Base-by-base conservation (phyloP, 345 rosid genomes). In the Cardiospermum halicacabum region DNA sequence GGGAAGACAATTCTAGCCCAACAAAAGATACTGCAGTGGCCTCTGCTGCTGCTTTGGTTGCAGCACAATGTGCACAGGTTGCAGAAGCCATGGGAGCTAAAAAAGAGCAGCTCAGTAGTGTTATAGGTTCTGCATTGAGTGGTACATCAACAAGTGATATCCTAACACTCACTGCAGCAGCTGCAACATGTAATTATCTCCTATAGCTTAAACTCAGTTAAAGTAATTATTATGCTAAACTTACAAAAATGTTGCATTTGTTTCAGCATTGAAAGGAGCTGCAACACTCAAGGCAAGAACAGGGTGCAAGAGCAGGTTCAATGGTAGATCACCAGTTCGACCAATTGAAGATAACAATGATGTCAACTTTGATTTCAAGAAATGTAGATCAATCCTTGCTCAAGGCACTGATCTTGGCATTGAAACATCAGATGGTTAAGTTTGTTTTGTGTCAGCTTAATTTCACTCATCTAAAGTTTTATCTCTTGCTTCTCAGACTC, bases 51-150 rank as follows among this genome's bases (percentile, higher is more conserved):
- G 94, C 96, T 53, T 76, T 93, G 25, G 92, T 90, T 49, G 98
- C 97, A 0, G 89, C 92, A 0, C 92, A 90, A 56, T 93, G 96
- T 30, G 96, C 96, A 0, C 79, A 85, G 56, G 79, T 83, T 43
- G 98, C 98, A 0, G 92, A 88, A 75, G 86, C 88, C 6, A 84
- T 90, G 91, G 98, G 98, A 27, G 96, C 92, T 11, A 88, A 77
- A 72, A 84, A 81, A 64, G 87, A 88, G 48, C 89, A 93, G 67
- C 84, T 93, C 4, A 78, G 81, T 43, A 57, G 80, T 60, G 77
- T 72, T 43, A 78, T 93, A 53, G 86, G 81, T 19, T 93, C 98
- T 3, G 91, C 98, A 60, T 82, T 80, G 90, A 82, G 80, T 39
- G 77, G 92, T 11, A 86, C 94, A 13, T 75, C 64, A 70, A 74